Evolutionary conservation across 129 eudicot species (phyloP).

Genomic region (Lactuca sativa): DNA sequence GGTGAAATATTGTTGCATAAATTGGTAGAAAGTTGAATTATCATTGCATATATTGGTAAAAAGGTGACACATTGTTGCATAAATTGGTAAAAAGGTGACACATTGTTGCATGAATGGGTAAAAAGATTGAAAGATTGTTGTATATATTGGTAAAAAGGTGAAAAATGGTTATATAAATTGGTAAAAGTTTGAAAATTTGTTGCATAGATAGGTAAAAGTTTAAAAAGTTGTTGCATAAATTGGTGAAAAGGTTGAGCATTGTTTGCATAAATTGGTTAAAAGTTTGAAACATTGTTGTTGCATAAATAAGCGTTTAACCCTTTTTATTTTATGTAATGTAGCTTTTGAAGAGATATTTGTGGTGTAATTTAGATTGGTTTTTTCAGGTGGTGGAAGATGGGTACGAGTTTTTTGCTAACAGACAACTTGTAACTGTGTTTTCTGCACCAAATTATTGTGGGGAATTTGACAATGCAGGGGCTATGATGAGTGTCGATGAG

Average conservation of each 20-base stretch:
- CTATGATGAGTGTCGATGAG: conserved; percentile 71
- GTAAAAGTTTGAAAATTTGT: neutral
- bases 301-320: neutral
- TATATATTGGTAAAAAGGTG: no score
- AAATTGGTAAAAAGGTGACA: neutral
- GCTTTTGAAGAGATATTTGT: conserved; percentile 1
- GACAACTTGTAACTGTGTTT: conserved; percentile 75
- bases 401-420: conserved; percentile 71
- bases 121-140: no score
- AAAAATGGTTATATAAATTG: neutral
- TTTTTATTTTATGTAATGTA: neutral
- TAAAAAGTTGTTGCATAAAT: no score
- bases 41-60: neutral
- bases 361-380: neutral
- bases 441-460: conserved; percentile 71
- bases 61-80: neutral
- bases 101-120: neutral
- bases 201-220: neutral
- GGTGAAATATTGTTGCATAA: neutral
- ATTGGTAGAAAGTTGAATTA: neutral
- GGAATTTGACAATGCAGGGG: conserved; percentile 68
- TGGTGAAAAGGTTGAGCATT: no score
- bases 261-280: no score
- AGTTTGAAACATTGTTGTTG: no score
- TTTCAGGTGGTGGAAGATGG: conserved; percentile 81